Conservation (phyloP, 345 rosid species). For the Syzygium jambos region DNA sequence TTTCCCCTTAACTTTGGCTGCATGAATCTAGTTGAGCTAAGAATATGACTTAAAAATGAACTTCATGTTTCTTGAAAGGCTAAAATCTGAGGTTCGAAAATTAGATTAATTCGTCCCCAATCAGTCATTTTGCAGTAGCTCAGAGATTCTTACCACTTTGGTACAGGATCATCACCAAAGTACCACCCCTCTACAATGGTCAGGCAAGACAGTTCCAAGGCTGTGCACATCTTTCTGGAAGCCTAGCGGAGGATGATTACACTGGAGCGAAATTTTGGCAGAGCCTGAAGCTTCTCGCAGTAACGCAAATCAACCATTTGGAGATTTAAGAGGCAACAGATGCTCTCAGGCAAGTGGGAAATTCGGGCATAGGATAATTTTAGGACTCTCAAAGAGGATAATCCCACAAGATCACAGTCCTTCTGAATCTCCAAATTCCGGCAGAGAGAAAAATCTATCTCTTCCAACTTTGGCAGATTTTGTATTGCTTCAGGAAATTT, state of each 20-base stretch:
- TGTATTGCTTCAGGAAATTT: not conserved
- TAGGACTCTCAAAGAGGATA: not conserved
- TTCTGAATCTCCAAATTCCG: not conserved
- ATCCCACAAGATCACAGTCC: not conserved
- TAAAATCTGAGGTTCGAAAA: not conserved
- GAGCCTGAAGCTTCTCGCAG: not conserved
- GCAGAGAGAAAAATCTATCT: not conserved
- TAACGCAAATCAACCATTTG: accelerated
- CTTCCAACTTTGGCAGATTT: not conserved
- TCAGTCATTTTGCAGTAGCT: not conserved
- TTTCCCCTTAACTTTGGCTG: not conserved
- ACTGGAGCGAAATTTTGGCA: accelerated
- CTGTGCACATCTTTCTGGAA: accelerated
- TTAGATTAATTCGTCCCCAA: accelerated
- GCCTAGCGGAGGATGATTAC: accelerated
- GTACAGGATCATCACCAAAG: not conserved
- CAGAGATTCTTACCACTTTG: not conserved
- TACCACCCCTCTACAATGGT: accelerated
- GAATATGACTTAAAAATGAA: not conserved
- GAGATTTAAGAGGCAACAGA: accelerated
- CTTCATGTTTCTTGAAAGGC: not conserved
- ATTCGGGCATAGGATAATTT: not conserved
- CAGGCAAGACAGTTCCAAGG: not conserved
- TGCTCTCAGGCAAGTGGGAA: not conserved
- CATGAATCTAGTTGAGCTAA: not conserved